These are phyloP conservation scores for Bryoglossum gracile DNA, from an alignment of 495 filamentous ascomycete genomes.

Conservation along the genomic window DNA sequence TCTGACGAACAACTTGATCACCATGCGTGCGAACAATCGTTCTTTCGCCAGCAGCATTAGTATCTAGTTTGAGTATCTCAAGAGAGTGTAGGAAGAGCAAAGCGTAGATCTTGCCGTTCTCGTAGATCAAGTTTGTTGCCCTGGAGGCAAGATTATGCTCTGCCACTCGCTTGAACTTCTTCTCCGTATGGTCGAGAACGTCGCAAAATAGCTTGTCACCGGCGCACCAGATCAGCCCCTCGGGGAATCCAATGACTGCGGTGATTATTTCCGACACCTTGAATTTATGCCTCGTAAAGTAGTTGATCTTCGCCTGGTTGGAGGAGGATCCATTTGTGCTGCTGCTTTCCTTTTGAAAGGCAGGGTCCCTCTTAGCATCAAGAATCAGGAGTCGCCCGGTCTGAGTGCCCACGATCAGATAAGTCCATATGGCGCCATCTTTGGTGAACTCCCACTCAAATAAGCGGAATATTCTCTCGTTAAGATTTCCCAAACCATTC, in stretches of 20 bases:
- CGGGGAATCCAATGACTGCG: conserved; percentile 34
- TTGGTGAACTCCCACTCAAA: conserved; percentile 39
- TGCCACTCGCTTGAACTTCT: conserved; percentile 34
- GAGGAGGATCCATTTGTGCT: neutral
- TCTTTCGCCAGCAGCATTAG: conserved; percentile 22
- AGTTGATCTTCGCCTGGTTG: conserved; percentile 29
- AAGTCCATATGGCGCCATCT: conserved; percentile 35
- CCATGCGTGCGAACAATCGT: conserved; percentile 17
- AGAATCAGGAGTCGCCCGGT: conserved; percentile 40
- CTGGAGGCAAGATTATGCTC: conserved; percentile 35
- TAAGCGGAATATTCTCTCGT: conserved; percentile 35
- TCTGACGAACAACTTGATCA: conserved; percentile 22
- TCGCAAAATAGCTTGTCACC: conserved; percentile 39
- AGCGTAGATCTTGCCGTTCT: conserved; percentile 35
- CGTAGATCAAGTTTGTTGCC: conserved; percentile 33
- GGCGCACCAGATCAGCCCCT: conserved; percentile 40
- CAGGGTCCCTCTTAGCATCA: conserved; percentile 27
- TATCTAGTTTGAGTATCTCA: conserved; percentile 28
- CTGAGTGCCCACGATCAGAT: conserved; percentile 35
- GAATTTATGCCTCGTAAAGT: conserved; percentile 37
- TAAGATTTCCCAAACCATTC: conserved; percentile 33
- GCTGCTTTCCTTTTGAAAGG: neutral
- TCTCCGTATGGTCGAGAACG: conserved; percentile 34
- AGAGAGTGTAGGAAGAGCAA: conserved; percentile 40
- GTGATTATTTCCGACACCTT: conserved; percentile 34